Base-by-base conservation (phyloP, 164 flowering plant species). In the Vitis cinerea region DNA sequence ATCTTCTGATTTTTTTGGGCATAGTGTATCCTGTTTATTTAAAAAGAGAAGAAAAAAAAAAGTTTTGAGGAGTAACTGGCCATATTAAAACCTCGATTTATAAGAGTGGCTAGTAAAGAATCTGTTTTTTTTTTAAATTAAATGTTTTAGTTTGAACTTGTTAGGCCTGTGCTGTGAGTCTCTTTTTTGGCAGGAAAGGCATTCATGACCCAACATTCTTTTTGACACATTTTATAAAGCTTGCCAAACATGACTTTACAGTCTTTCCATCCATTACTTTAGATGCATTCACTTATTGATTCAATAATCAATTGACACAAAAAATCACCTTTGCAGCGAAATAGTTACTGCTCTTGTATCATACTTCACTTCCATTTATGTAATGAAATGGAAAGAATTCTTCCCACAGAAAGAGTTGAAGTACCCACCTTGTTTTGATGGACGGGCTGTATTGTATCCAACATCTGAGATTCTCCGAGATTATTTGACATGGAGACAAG, bases 401-500 rank as follows among this genome's bases (percentile, higher is more conserved):
- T 88, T 87, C 72, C 91, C 84, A 2, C 65, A 71, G 17, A 85
- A 85, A 71, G 83, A 87, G 66, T 76, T 91, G 76, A 83, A 77
- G 79, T 82, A 71, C 70, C 72, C 85, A 13, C 98, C 98, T 61
- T 83, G 80, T 64, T 94, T 94, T 81, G 96, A 90, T 85, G 98
- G 87, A 15, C 86, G 92, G 53, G 90, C 89, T 27, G 82, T 90
- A 37, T 89, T 90, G 80, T 94, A 90, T 75, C 97, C 98, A 9
- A 77, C 94, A 50, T 16, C 64, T 64, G 68, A 83, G 69, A 83
- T 85, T 71, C 77, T 92, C 75, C 80, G 69, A 64, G 93, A 90
- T 82, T 90, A 89, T 84, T 71, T 92, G 29, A 73, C 93, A n/a
- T 94, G 94, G 97, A 88, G 98, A 71, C 98, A 92, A 81, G 94